Evolutionary conservation across 2,329 filamentous ascomycete species (phyloP), one percentile per base, ranked within the genome.

Genomic region (Scedosporium aurantiacum): DNA sequence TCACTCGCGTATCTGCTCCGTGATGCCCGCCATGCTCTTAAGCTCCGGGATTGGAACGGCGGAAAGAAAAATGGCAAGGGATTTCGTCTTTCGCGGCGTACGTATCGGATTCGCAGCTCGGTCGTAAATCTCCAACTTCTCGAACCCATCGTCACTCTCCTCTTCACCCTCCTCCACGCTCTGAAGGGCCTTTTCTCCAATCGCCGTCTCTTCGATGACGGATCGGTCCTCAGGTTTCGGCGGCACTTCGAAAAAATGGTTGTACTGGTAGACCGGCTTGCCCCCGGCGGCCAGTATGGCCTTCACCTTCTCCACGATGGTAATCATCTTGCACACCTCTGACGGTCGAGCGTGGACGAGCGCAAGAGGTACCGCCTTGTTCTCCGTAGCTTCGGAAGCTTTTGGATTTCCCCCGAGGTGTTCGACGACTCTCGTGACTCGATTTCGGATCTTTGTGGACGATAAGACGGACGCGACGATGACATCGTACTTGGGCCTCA

Each of bases 301-400:
- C 70, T 87, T 87, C 61, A 78, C 79, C 43, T 88, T 84, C 71
- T 91, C 88, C 54, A 79, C 79, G 55, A 90, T 80, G 3, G 82
- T 86, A 66, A 90, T 82, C 67, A 90, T 76, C 71, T 91, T 91
- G 71, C 78, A 78, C 1, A 82, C 78, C 2, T 83, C 79, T 8
- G 70, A 63, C 0, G 79, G 74, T 21, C 78, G 78, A 37, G 81
- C 79, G 66, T 82, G 76, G 18, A 85, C 70, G 45, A 85, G 69
- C n/a, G 76, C 75, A 14, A 77, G 67, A 8, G 71, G 70, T 68
- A 70, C 43, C 56, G 68, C 66, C 25, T 62, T 63, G 4, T n/a
- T 32, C 25, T 47, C 41, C 1, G 3, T 23, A 32, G 54, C 41
- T 50, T 23, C 66, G 65, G n/a, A 63, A 21, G 16, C 65, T 60